phyloP scores from a whole-genome alignment of 495 filamentous ascomycete species.

The Paragyromitra xinjiangensis region DNA sequence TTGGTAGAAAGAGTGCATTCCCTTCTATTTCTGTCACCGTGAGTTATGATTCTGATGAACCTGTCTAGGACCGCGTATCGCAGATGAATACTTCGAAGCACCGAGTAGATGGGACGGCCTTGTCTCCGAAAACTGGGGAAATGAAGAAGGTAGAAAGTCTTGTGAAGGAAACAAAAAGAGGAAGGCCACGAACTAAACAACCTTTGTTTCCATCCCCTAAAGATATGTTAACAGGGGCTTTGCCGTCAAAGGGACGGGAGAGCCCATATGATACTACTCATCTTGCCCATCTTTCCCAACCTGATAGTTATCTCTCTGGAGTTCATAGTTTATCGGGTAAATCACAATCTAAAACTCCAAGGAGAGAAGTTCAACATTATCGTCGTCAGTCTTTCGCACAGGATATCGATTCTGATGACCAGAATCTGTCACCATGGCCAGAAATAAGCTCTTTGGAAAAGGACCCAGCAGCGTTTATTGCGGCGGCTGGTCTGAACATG shows the following conservation, averaged over 20 bases:
- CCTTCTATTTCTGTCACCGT: slow-evolving; percentile 16
- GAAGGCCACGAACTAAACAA: slow-evolving; percentile 35
- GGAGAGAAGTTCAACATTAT: slow-evolving; percentile 35
- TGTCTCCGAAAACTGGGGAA: not conserved
- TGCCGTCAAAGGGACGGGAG: slow-evolving; percentile 33
- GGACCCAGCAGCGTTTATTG: slow-evolving; percentile 47
- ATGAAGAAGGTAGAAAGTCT: not conserved
- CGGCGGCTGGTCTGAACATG: slow-evolving; percentile 48
- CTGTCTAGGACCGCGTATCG: slow-evolving; percentile 1
- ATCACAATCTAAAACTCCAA: slow-evolving; percentile 43
- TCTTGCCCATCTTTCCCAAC: slow-evolving; percentile 20
- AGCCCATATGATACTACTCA: slow-evolving; percentile 33
- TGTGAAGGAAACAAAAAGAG: not conserved
- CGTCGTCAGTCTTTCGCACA: slow-evolving; percentile 36
- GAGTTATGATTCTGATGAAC: slow-evolving; percentile 14
- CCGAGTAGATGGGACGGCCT: slow-evolving; percentile 18
- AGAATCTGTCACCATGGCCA: slow-evolving; percentile 16
- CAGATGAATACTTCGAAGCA: not conserved
- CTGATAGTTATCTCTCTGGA: slow-evolving; percentile 45
- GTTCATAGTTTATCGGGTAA: slow-evolving; percentile 44
- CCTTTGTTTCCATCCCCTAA: slow-evolving; percentile 50
- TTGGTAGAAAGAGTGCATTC: slow-evolving; percentile 49
- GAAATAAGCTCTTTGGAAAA: slow-evolving; percentile 46
- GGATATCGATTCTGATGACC: slow-evolving; percentile 33
- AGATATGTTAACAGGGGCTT: slow-evolving; percentile 53